Evolutionary conservation across 495 filamentous ascomycete species (phyloP).

Genomic region (Annulohypoxylon bovei): DNA sequence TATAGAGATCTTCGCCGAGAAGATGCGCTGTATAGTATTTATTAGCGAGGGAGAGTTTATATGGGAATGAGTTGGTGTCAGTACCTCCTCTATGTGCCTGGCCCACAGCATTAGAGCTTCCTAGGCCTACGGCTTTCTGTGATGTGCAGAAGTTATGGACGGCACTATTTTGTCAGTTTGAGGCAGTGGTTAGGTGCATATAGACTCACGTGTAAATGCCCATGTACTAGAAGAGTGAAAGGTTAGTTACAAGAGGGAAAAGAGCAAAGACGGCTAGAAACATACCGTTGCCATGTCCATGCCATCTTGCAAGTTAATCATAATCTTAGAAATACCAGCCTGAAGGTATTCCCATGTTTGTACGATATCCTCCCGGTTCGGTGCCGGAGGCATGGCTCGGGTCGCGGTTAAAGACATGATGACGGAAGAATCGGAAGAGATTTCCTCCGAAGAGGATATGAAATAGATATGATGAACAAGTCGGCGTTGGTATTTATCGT

Average conservation of each 20-base stretch:
- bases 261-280: conserved; percentile 20
- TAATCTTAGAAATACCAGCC: conserved; percentile 86
- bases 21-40: conserved; percentile 81
- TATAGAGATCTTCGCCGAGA: conserved; percentile 95
- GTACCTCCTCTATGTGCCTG: conserved; percentile 81
- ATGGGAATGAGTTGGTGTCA: conserved; percentile 34
- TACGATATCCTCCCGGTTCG: conserved; percentile 83
- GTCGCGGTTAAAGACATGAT: conserved; percentile 33
- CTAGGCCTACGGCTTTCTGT: conserved; percentile 79
- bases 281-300: conserved; percentile 90
- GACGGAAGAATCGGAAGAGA: conserved; percentile 2
- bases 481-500: neutral
- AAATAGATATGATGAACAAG: neutral
- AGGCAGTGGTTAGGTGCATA: neutral
- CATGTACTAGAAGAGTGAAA: conserved; percentile 76
- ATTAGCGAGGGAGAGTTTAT: conserved; percentile 30
- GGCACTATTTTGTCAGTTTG: conserved; percentile 65
- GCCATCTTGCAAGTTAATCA: conserved; percentile 88
- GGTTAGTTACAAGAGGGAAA: conserved; percentile 9
- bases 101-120: conserved; percentile 45
- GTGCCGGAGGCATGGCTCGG: conserved; percentile 57
- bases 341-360: conserved; percentile 93
- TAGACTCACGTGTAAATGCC: conserved; percentile 87
- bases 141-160: conserved; percentile 99
- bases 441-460: conserved; percentile 28